Base-by-base conservation (phyloP, 1,139 yeast species). In the Magnusiomyces suaveolens region DNA sequence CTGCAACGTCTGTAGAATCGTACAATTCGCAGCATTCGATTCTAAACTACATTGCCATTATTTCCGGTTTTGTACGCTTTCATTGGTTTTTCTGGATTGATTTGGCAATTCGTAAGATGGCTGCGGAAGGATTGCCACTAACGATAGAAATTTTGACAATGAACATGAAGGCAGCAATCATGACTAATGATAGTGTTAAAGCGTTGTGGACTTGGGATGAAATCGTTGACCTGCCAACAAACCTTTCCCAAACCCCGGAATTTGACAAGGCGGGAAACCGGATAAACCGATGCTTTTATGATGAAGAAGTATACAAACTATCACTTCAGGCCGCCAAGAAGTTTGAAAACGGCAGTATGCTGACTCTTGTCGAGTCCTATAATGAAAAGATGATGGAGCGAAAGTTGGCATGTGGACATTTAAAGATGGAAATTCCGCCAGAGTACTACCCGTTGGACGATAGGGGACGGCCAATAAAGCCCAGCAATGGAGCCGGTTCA, bases 181-280 rank as follows among this genome's bases (percentile, higher is more conserved):
- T 50, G 32, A 57, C 60, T 18, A 48, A 52, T 26, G 67, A 64
- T 50, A 26, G 33, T 1, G 51, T 48, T 6, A 58, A 64, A 23
- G 62, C 63, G 2, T 46, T 58, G 14, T 64, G 66, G 66, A 59
- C 67, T 2, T 57, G 61, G 56, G 39, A 53, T 33, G 56, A 57
- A 29, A 51, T 58, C 18, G 49, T 53, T 41, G 53, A 51, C 10
- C 36, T 56, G 10, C 56, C 57, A 12, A 21, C 43, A 8, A 52
- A 50, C 2, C 38, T 44, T 43, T 36, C 52, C 16, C 25, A 36
- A 14, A 18, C 43, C 2, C 38, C 32, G 3, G 21, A 14, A 26
- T 43, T 8, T 18, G 50, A 36, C 44, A 53, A 32, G 26, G 51
- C 46, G 29, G 46, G 41, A 25, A 48, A 52, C 21, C 21, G 12